Conservation (phyloP, 768 basidiomycete species). For the Coprinopsis cinerea region DNA sequence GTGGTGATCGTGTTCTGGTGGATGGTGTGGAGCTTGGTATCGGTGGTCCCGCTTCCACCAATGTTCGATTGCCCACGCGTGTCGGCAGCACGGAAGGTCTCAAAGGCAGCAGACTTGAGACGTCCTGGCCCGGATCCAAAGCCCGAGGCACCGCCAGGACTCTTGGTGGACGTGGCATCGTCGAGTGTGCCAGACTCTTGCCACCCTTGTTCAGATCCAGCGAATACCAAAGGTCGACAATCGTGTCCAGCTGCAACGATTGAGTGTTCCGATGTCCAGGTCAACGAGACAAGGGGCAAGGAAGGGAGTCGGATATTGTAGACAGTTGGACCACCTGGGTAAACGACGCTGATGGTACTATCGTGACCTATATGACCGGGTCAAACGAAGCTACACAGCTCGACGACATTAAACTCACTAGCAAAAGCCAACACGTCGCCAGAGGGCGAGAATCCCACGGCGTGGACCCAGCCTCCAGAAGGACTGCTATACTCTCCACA, state of each 20-base stretch:
- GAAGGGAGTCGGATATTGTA: slow-evolving; percentile 71
- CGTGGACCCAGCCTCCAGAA: slow-evolving; percentile 95
- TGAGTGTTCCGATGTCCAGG: slow-evolving; percentile 78
- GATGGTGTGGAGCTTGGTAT: slow-evolving; percentile 80
- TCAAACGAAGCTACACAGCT: background rate
- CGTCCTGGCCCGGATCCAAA: slow-evolving; percentile 56
- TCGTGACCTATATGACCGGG: slow-evolving; percentile 70
- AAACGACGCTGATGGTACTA: slow-evolving; percentile 88
- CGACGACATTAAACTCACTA: slow-evolving; percentile 51
- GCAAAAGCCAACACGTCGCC: slow-evolving; percentile 93
- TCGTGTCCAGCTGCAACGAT: slow-evolving; percentile 95
- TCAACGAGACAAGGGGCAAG: slow-evolving; percentile 78
- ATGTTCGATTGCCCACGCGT: slow-evolving; percentile 52
- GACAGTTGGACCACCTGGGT: slow-evolving; percentile 72
- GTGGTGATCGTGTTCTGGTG: slow-evolving; percentile 99
- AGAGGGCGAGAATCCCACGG: slow-evolving; percentile 92
- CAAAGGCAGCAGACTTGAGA: slow-evolving; percentile 90
- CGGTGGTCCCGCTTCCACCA: slow-evolving; percentile 27
- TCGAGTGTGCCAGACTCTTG: slow-evolving; percentile 76
- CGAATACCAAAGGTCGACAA: slow-evolving; percentile 89
- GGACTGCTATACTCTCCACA: slow-evolving; percentile 91
- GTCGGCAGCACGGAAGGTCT: slow-evolving; percentile 90
- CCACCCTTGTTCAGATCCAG: slow-evolving; percentile 77
- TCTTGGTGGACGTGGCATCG: slow-evolving; percentile 52
- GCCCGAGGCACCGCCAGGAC: slow-evolving; percentile 38